These are phyloP conservation scores for Suhomyces vadensis DNA, from an alignment of 805 yeast genomes.

Conservation along the genomic window DNA sequence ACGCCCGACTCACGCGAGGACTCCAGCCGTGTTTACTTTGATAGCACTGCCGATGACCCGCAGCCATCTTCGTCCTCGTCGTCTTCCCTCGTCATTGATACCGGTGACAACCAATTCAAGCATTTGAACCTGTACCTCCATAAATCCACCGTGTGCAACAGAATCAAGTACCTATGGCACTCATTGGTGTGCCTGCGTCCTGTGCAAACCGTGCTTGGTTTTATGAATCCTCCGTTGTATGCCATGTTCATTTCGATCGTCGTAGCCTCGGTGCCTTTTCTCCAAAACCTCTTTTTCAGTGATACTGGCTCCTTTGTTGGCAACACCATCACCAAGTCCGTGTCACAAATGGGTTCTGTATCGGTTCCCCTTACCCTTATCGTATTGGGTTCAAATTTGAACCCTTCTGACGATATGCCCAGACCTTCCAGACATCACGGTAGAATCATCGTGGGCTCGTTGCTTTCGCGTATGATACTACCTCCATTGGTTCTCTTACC, in stretches of 20 bases:
- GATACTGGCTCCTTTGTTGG: slow-evolving; percentile 58
- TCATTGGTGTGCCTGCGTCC: neutral
- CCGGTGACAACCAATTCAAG: neutral
- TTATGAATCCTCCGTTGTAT: slow-evolving; percentile 82
- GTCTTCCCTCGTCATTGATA: neutral
- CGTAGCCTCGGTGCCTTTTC: slow-evolving; percentile 63
- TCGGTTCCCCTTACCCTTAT: slow-evolving; percentile 76
- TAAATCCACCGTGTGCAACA: neutral
- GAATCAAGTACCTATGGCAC: neutral
- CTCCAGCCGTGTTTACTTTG: neutral
- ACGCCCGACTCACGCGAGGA: neutral
- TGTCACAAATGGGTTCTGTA: slow-evolving; percentile 67
- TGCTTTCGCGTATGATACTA: slow-evolving; percentile 73
- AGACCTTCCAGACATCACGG: slow-evolving; percentile 62
- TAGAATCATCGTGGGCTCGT: slow-evolving; percentile 66
- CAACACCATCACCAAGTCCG: slow-evolving; percentile 64
- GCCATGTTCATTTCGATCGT: slow-evolving; percentile 70
- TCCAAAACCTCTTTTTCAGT: slow-evolving; percentile 59
- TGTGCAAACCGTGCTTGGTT: slow-evolving; percentile 30
- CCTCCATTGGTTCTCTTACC: slow-evolving; percentile 73
- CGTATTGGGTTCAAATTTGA: slow-evolving; percentile 75
- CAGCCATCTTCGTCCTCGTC: neutral
- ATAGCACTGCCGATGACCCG: neutral
- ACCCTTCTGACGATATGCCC: slow-evolving; percentile 67
- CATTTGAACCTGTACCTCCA: slow-evolving; percentile 5